Percentiles rank a stretch among this genome's conserved stretches.
Evolutionary conservation across 1,284 basidiomycete species (phyloP).

Genomic region (Hypsizygus ulmarius): DNA sequence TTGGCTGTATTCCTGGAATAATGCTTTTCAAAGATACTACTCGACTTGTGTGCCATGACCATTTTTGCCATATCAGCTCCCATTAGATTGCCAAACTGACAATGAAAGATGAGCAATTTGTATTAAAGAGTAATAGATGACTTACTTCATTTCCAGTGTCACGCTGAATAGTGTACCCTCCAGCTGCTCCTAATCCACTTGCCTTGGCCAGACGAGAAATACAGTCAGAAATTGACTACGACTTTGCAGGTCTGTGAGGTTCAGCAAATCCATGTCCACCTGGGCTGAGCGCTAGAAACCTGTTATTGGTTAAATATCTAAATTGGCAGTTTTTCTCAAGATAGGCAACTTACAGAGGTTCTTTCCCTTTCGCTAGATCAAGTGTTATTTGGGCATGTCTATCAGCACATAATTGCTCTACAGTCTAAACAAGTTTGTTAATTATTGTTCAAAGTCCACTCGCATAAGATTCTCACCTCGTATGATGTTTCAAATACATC

Average conservation of each 20-base stretch:
- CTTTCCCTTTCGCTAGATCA: background rate
- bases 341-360: too few species aligned
- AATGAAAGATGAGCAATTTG: background rate
- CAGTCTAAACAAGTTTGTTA: background rate
- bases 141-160: background rate
- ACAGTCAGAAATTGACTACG: background rate
- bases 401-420: background rate
- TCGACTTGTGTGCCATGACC: background rate
- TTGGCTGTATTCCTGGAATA: background rate
- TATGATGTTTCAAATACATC: background rate
- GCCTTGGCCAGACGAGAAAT: background rate
- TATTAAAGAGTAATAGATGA: background rate
- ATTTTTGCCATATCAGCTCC: background rate
- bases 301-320: too few species aligned
- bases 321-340: too few species aligned
- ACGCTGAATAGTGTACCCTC: background rate
- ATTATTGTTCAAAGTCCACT: background rate
- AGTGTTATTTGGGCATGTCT: background rate
- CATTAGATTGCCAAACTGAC: background rate
- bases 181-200: background rate
- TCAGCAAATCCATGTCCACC: background rate
- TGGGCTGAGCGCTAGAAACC: background rate
- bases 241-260: background rate
- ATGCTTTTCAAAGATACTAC: background rate
- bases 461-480: background rate